Evolutionary conservation across 1,139 yeast genomes (phyloP).

Genomic region (Yamadazyma pseudoaaseri): DNA sequence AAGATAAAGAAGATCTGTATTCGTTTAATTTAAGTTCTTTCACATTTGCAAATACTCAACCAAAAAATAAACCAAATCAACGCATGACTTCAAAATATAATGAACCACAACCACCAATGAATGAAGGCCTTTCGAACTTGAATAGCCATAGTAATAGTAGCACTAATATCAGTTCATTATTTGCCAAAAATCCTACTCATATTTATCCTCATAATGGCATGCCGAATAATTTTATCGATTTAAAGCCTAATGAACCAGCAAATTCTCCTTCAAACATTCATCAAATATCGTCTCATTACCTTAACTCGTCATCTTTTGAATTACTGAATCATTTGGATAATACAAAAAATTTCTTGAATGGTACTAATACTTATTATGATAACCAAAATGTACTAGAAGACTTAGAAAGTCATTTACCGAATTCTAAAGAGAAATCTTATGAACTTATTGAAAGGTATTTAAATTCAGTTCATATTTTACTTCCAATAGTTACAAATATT

Average conservation of each 20-base stretch:
- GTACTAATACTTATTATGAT: conserved; percentile 42
- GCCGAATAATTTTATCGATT: conserved; percentile 5
- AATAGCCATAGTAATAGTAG: conserved; percentile 16
- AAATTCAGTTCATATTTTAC: conserved; percentile 51
- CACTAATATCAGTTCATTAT: conserved; percentile 23
- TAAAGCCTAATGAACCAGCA: conserved; percentile 1
- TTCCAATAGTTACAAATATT: conserved; percentile 48
- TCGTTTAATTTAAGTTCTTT: conserved; percentile 38
- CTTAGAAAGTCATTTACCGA: conserved; percentile 33
- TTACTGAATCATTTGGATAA: conserved; percentile 32
- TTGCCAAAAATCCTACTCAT: conserved; percentile 15
- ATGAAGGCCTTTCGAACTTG: conserved; percentile 5
- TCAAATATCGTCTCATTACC: conserved; percentile 18
- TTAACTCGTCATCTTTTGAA: conserved; percentile 22
- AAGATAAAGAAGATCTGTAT: conserved; percentile 29
- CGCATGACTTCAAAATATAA: conserved; percentile 4
- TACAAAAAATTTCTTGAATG: conserved; percentile 40
- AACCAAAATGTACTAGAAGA: conserved; percentile 38
- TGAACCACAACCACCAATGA: conserved; percentile 1
- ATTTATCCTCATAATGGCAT: conserved; percentile 12
- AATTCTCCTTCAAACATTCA: conserved; percentile 1
- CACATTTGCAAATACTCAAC: conserved; percentile 17
- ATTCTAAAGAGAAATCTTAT: conserved; percentile 44
- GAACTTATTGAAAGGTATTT: conserved; percentile 49
- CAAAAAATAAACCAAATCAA: conserved; percentile 1